Percentiles rank a stretch among this genome's conserved stretches.
Conservation (phyloP, 331 rosid species). For the Rhamnella rubrinervis region DNA sequence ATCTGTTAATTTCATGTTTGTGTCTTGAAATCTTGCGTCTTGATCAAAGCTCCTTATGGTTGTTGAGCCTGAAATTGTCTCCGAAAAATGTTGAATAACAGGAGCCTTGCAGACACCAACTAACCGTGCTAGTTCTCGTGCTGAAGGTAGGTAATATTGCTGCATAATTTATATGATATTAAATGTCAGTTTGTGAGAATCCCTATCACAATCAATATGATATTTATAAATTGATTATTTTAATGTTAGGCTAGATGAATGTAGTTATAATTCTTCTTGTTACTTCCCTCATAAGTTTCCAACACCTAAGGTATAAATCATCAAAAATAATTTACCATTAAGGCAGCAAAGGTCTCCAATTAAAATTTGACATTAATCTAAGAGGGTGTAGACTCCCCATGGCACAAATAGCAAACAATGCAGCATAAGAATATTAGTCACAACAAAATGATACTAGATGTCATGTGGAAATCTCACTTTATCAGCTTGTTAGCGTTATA, state of each 20-base stretch:
- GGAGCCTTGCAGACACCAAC: constrained; percentile 89
- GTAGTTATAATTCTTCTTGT: not conserved
- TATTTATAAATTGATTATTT: not conserved
- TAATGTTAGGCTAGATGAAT: not conserved
- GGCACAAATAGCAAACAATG: no score
- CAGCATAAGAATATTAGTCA: no score
- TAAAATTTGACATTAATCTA: no score
- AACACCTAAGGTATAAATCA: not conserved
- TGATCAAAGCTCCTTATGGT: constrained; percentile 84
- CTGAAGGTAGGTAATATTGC: constrained; percentile 70
- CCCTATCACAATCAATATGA: not conserved
- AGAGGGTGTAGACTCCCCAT: no score
- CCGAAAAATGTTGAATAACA: constrained; percentile 81
- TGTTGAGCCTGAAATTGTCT: constrained; percentile 77
- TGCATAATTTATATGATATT: constrained; percentile 23
- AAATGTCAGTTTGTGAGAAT: not conserved
- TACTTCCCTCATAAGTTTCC: not conserved
- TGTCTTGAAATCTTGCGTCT: constrained; percentile 58
- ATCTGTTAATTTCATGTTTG: constrained; percentile 61
- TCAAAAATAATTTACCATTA: no score
- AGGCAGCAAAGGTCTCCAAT: no score
- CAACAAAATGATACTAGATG: no score
- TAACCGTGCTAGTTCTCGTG: constrained; percentile 71
- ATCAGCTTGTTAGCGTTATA: not conserved
- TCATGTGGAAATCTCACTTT: not conserved